Conservation (phyloP, 345 rosid species). For the Gossypium arboreum region DNA sequence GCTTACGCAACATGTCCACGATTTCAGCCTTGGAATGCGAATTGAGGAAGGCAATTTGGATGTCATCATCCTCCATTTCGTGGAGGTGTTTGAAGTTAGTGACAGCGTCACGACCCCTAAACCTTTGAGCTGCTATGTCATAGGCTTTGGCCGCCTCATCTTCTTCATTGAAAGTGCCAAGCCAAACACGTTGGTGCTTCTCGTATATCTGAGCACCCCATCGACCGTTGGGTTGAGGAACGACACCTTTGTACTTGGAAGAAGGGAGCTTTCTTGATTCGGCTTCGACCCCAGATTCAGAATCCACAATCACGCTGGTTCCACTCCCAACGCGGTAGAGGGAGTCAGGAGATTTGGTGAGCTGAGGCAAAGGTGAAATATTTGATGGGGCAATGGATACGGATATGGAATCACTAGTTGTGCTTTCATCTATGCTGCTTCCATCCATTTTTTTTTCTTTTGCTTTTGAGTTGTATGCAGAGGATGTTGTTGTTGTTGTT, state of each 20-base stretch:
- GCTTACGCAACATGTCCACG: conserved; percentile 89
- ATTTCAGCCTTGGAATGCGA: conserved; percentile 81
- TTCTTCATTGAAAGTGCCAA: conserved; percentile 81
- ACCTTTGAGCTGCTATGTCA: conserved; percentile 74
- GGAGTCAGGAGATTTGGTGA: conserved; percentile 31
- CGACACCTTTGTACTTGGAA: conserved; percentile 89
- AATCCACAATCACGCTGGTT: conserved; percentile 52
- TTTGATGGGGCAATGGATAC: conserved; percentile 31
- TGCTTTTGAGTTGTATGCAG: not conserved
- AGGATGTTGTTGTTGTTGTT: not conserved
- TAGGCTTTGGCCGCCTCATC: conserved; percentile 82
- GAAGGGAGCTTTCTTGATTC: conserved; percentile 87
- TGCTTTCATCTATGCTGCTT: conserved; percentile 53
- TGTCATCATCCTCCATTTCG: conserved; percentile 32
- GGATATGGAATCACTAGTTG: conserved; percentile 43
- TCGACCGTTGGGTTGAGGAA: conserved; percentile 91
- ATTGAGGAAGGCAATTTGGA: conserved; percentile 49
- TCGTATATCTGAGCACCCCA: conserved; percentile 99
- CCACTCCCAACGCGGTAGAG: conserved; percentile 62
- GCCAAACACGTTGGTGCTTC: conserved; percentile 95
- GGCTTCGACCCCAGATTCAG: conserved; percentile 60
- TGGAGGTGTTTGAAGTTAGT: conserved; percentile 54
- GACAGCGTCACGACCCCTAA: conserved; percentile 86
- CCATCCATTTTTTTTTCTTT: conserved; percentile 41
- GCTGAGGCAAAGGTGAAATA: conserved; percentile 10